Evolutionary conservation across 768 basidiomycete genomes (phyloP), one percentile per base, ranked within the genome.

Genomic region (Tricholoma furcatifolium): DNA sequence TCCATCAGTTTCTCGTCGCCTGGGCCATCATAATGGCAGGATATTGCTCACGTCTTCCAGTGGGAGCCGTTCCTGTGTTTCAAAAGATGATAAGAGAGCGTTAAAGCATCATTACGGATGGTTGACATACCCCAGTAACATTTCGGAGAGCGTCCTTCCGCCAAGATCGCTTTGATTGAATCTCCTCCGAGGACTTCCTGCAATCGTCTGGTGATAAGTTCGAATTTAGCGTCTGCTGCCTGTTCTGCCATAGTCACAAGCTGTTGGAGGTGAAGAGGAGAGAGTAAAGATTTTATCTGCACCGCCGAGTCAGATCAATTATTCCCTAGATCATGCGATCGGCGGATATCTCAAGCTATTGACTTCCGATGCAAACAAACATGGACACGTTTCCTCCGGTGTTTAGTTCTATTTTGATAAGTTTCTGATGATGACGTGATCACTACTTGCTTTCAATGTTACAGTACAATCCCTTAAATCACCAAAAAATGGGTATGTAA

Each of bases 101-200:
- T 24, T 23, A 56, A 12, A 6, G 8, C 44, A 49, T 24, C 44
- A 39, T 48, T 44, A 46, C 41, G 56, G 35, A 55, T 46, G 34
- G 31, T 34, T 43, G 45, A 77, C 85, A 53, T 61, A 87, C 94
- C 95, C 92, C 91, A 98, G 83, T 98, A 98, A 64, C 85, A 84
- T 67, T 87, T 93, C 12, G 87, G 84, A 12, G 84, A 68, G 63
- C 84, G 76, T 15, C 87, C 91, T 65, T 95, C 87, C 6, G 78
- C 75, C 20, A 98, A 74, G 52, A 94, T 85, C 31, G 80, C 74
- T 67, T 91, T 89, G 70, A 99, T 87, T 34, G 76, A 71, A 39
- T 96, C 94, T 2, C 78, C 91, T 20, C 93, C 91, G 3, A 98
- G 83, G 4, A 91, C 86, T 68, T 99, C 97, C 58, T 91, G 84